Percentiles rank a stretch among this genome's conserved stretches.
These are phyloP conservation scores for Venturia aucupariae DNA, from an alignment of 2,329 filamentous ascomycete genomes.

Conservation along the genomic window DNA sequence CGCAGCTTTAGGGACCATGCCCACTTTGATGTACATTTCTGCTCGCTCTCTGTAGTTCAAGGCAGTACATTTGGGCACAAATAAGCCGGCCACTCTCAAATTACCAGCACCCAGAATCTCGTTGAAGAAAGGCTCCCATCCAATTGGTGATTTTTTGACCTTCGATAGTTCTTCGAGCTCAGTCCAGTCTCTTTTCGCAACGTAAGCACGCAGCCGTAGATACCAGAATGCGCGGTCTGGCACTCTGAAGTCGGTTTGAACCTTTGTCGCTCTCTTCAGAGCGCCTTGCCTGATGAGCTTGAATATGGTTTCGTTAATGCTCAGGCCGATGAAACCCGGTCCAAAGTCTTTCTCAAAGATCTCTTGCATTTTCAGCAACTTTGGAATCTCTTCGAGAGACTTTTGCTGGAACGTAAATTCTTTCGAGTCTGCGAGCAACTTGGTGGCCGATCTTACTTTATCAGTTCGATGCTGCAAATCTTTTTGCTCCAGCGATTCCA, in stretches of 20 bases:
- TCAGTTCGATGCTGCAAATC: constrained; percentile 58
- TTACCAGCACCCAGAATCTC: constrained; percentile 83
- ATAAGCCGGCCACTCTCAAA: constrained; percentile 69
- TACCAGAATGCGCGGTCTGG: constrained; percentile 87
- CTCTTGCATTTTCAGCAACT: constrained; percentile 78
- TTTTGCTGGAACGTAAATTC: constrained; percentile 67
- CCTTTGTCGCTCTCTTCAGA: constrained; percentile 73
- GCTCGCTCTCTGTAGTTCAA: constrained; percentile 61
- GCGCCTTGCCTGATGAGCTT: constrained; percentile 77
- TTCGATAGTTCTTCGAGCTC: constrained; percentile 81
- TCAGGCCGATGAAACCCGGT: constrained; percentile 62
- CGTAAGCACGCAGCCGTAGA: constrained; percentile 74
- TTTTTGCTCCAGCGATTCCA: constrained; percentile 66
- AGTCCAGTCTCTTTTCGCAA: constrained; percentile 83
- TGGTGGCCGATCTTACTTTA: constrained; percentile 79
- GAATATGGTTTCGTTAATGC: constrained; percentile 86
- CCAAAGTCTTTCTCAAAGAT: constrained; percentile 73
- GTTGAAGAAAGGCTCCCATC: constrained; percentile 97
- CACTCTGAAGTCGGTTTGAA: constrained; percentile 87
- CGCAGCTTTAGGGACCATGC: constrained; percentile 76
- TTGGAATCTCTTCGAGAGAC: constrained; percentile 68
- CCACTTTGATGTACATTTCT: constrained; percentile 94
- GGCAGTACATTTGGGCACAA: constrained; percentile 78
- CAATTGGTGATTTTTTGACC: constrained; percentile 77
- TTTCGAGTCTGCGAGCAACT: constrained; percentile 74